Percentiles rank a stretch among this genome's conserved stretches.
Conservation (phyloP, 129 eudicot genomes). For the Gnaphalium uliginosum region DNA sequence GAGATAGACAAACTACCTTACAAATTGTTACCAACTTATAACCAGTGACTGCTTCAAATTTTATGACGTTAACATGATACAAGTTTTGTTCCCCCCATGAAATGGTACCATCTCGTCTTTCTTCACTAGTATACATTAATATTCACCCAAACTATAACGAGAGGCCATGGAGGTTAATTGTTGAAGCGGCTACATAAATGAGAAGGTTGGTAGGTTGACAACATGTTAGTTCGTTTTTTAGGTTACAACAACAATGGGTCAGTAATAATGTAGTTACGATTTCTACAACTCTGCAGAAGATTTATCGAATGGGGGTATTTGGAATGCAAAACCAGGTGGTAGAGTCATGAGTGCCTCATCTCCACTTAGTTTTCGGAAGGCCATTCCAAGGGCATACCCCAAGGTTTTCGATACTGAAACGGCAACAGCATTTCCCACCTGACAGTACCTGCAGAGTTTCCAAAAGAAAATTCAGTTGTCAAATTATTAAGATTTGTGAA, state of each 20-base stretch:
- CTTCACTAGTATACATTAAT: not conserved
- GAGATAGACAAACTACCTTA: not conserved
- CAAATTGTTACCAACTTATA: not conserved
- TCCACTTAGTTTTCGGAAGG: constrained; percentile 53
- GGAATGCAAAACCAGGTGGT: constrained; percentile 68
- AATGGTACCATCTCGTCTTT: not conserved
- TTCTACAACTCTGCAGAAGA: constrained; percentile 22
- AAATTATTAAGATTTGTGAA: not conserved
- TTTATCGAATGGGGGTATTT: constrained; percentile 27
- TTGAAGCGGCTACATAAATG: constrained; percentile 9
- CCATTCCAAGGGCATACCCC: constrained; percentile 84
- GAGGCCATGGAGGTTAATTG: not conserved
- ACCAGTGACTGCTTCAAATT: not conserved
- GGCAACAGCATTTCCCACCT: constrained; percentile 91
- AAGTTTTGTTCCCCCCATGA: not conserved
- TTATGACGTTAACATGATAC: not conserved
- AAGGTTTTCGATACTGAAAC: constrained; percentile 74
- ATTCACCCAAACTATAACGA: not conserved
- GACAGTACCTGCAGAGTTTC: constrained; percentile 59
- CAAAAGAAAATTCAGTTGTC: not conserved
- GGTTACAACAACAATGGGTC: constrained; percentile 9
- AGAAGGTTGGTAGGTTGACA: not conserved
- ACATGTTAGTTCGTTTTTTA: constrained; percentile 20
- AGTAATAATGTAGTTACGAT: not conserved
- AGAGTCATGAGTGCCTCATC: constrained; percentile 59